phyloP scores from a whole-genome alignment of 75 land plant genomes.

The Pinus albicaulis region DNA sequence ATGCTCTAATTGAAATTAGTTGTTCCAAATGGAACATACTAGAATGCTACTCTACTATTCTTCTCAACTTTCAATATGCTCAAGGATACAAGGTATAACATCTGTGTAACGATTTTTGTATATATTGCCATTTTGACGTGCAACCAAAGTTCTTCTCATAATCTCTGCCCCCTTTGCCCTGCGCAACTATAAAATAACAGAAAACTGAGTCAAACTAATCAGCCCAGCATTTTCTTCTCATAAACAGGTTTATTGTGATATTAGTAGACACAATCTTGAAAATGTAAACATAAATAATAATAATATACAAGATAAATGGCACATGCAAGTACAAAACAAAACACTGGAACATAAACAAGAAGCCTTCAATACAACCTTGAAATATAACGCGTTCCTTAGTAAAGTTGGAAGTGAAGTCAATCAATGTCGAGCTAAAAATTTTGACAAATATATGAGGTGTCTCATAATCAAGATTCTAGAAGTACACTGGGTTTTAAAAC shows the following conservation, averaged over 20 bases:
- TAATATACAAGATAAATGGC: not conserved
- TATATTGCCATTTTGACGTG: conserved; percentile 35
- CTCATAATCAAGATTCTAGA: too few species aligned
- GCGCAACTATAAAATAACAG: conserved; percentile 23
- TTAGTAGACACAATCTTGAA: not conserved
- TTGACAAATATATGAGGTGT: too few species aligned
- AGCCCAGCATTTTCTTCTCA: not conserved
- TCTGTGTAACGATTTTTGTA: conserved; percentile 80
- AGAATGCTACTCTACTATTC: not conserved
- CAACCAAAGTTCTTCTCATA: conserved; percentile 35
- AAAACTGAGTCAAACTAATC: not conserved
- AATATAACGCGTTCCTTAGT: too few species aligned
- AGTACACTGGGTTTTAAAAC: too few species aligned
- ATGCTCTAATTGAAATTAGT: not conserved
- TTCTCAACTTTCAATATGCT: not conserved
- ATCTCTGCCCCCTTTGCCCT: conserved; percentile 37
- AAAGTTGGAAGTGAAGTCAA: too few species aligned
- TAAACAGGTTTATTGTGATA: not conserved
- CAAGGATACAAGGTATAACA: conserved; percentile 77
- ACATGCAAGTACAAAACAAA: not conserved
- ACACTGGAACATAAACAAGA: not conserved
- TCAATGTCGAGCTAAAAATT: too few species aligned
- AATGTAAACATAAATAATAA: not conserved
- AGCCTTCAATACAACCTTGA: not conserved
- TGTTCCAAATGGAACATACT: not conserved